Evolutionary conservation across 2,329 filamentous ascomycete species (phyloP).

Genomic region (Arthrobotrys sphaeroides): DNA sequence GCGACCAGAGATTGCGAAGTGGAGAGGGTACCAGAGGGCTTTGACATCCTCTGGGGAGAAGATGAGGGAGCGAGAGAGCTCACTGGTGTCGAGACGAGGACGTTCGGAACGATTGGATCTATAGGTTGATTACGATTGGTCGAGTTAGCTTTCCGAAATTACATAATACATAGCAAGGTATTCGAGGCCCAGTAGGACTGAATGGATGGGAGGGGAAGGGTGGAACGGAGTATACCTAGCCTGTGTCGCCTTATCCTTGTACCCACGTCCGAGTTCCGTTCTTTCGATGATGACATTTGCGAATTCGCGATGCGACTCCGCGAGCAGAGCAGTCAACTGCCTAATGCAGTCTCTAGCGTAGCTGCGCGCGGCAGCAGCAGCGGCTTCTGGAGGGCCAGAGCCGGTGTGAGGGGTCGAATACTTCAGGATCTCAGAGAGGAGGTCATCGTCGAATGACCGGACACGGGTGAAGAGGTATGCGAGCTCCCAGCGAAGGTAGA

Average conservation of each 20-base stretch:
- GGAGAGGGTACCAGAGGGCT: conserved; percentile 48
- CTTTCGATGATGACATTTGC: conserved; percentile 39
- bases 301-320: conserved; percentile 49
- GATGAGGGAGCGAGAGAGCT: conserved; percentile 45
- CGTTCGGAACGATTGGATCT: conserved; percentile 39
- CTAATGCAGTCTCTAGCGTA: conserved; percentile 45
- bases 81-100: conserved; percentile 39
- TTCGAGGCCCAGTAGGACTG: neutral
- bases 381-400: conserved; percentile 44
- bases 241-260: conserved; percentile 33
- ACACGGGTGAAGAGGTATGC: conserved; percentile 50
- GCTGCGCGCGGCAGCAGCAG: conserved; percentile 43
- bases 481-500: conserved; percentile 50
- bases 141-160: neutral
- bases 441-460: conserved; percentile 47
- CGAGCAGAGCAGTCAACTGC: conserved; percentile 38
- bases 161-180: neutral
- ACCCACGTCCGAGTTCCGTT: conserved; percentile 31
- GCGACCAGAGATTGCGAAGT: conserved; percentile 50
- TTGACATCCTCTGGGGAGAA: conserved; percentile 52
- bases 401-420: conserved; percentile 46
- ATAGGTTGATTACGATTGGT: neutral
- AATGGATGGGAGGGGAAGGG: neutral
- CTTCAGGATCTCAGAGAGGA: conserved; percentile 43
- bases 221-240: conserved; percentile 18